Evolutionary conservation across 345 rosid genomes (phyloP), one percentile per base, ranked within the genome.

Genomic region (Acer saccharum): DNA sequence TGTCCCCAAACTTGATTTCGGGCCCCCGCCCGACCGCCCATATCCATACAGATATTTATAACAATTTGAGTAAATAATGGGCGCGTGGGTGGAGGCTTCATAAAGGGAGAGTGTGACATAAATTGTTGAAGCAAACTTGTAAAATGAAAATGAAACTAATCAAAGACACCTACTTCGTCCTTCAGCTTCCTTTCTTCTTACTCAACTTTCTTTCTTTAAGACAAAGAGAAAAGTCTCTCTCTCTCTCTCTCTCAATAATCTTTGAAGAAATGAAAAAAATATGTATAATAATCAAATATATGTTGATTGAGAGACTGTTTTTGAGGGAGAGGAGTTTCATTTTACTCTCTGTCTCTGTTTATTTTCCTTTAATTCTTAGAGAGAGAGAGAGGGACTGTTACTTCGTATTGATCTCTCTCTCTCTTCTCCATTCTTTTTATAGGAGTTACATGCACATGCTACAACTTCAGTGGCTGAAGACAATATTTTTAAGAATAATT

Each of bases 171-270:
- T 46, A 46, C 50, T 46, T 46, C 50, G 3, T 5, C 80, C 50
- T 62, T 70, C 68, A 75, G 55, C 52, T 84, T 87, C 81, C 71
- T 55, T 50, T 64, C 79, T 77, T 66, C 25, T 58, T 44, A 83
- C 85, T 81, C 85, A 76, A 77, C 64, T 43, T 1, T 43, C 46
- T 35, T 35, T 35, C 39, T 35, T 35, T 35, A 5, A 4, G 39
- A 35, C 39, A 35, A 0, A 4, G 39, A 35, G 39, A 35, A 35
- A 4, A 3, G 0, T 35, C 39, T 35, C 39, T 35, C 39, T 35
- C 46, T 41, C 9, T 41, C 44, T 43, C 46, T 43, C 46, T 43
- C 46, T 43, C 11, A 43, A 43, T 43, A 8, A 8, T 1, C 46
- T 43, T 43, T 9, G 10, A 9, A 43, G 46, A 9, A 43, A 43